These are phyloP conservation scores for Hyphodiscus hymeniophilus DNA, from an alignment of 495 filamentous ascomycete genomes.

Conservation along the genomic window DNA sequence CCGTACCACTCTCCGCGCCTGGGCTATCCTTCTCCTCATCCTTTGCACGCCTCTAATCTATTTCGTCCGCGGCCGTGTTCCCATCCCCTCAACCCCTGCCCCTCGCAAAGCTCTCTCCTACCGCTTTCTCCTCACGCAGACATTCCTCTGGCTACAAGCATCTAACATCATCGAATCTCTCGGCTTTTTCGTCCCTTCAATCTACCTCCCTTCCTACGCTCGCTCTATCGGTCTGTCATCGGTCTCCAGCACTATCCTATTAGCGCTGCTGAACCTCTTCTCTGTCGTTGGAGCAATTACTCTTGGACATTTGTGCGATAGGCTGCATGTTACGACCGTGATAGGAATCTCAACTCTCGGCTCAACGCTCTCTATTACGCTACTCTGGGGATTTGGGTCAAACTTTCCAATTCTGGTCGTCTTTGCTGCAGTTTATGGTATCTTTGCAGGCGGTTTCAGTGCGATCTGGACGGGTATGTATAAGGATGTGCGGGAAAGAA, in stretches of 20 bases:
- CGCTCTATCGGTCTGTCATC: constrained; percentile 32
- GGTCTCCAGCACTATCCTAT: constrained; percentile 38
- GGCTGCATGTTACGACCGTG: constrained; percentile 48
- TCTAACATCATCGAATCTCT: constrained; percentile 53
- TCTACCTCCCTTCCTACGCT: constrained; percentile 55
- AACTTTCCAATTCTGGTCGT: constrained; percentile 47
- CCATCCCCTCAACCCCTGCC: constrained; percentile 26
- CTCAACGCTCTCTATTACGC: constrained; percentile 46
- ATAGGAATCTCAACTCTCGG: constrained; percentile 50
- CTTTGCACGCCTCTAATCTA: constrained; percentile 43
- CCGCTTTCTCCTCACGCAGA: constrained; percentile 33
- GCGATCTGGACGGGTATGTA: constrained; percentile 56
- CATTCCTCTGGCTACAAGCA: constrained; percentile 42
- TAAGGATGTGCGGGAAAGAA: constrained; percentile 39
- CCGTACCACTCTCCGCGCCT: constrained; percentile 41
- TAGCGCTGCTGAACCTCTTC: constrained; percentile 49
- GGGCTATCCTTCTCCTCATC: constrained; percentile 39
- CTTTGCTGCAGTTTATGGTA: constrained; percentile 60
- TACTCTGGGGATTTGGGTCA: constrained; percentile 57
- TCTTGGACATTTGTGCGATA: constrained; percentile 52
- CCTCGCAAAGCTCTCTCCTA: constrained; percentile 30
- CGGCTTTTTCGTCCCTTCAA: constrained; percentile 58
- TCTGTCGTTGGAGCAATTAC: constrained; percentile 49
- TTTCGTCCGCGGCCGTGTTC: constrained; percentile 50
- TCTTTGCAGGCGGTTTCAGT: constrained; percentile 57